phyloP scores from a whole-genome alignment of 2,329 filamentous ascomycete species.

The Monilinia polystroma region DNA sequence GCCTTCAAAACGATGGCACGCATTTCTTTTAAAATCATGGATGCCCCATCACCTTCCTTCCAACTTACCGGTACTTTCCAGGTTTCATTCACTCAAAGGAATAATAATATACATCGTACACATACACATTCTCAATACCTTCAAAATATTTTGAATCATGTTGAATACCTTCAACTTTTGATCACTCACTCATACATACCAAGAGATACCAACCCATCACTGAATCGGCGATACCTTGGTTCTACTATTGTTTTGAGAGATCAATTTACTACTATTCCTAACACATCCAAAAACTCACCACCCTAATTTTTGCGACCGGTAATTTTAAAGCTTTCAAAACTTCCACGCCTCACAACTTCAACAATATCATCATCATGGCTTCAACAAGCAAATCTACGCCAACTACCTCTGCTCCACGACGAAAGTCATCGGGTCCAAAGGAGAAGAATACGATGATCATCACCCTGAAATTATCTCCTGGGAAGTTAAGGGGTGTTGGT shows the following conservation, averaged over 20 bases:
- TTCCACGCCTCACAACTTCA: constrained; percentile 6
- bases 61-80: constrained; percentile 5
- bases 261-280: constrained; percentile 3
- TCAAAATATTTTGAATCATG: constrained; percentile 9
- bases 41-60: constrained; percentile 18
- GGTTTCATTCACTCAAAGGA: constrained; percentile 8
- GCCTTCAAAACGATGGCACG: constrained; percentile 16
- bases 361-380: constrained; percentile 31
- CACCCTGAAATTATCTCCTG: constrained; percentile 53
- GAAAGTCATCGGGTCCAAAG: constrained; percentile 32
- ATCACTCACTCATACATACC: background rate
- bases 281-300: constrained; percentile 9
- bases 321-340: constrained; percentile 1
- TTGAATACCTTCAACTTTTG: constrained; percentile 15
- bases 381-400: constrained; percentile 31
- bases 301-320: constrained; percentile 20
- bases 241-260: constrained; percentile 6
- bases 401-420: constrained; percentile 27
- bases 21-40: constrained; percentile 16
- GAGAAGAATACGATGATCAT: constrained; percentile 45
- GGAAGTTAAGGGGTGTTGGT: constrained; percentile 49
- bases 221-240: background rate
- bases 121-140: constrained; percentile 9
- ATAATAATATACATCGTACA: background rate
- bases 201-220: too few relatives aligned